Base-by-base conservation (phyloP, 1,284 basidiomycete genomes). In the Exsudoporus floridanus region DNA sequence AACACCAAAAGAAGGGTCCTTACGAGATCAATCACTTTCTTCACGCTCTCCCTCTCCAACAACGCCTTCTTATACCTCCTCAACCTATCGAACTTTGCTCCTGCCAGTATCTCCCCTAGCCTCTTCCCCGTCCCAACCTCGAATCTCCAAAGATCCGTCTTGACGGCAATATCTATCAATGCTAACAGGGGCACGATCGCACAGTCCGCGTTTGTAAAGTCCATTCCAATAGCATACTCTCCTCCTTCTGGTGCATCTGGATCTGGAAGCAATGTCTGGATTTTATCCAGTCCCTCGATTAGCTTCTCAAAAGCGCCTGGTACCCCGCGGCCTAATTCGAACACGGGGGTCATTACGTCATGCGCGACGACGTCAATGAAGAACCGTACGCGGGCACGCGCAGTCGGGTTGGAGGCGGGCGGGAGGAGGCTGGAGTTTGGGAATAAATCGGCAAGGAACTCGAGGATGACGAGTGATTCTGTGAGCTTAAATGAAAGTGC, bases 401-500 rank as follows among this genome's bases (percentile, higher is more conserved):
- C 61, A 25, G 83, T 73, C 0, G 83, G 81, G 61, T 84, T 77
- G 8, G 72, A 66, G 2, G 14, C 13, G 1, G 48, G 44, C 0
- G 84, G 82, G 13, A 84, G 74, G 19, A 85, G 71, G 7, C 53
- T 50, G 0, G 74, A 70, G 13, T 73, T 55, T 0, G 79, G 80
- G 63, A 68, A 79, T 37, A 84, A 63, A 60, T 86, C 83, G 6
- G 80, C 79, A 45, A 85, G 62, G 68, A 87, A 83, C 62, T 86
- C 83, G 52, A 86, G 69, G 49, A 86, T 73, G 36, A 86, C 74
- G 23, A 78, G 73, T 2, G 83, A 85, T 62, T 88, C 85, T 10
- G 79, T 74, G 55, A 88, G 66, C 70, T 85, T 85, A 48, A 65
- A 60, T 0, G 82, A 81, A 18, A 81, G 77, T 0, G 82, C 76